Evolutionary conservation across 148 eudicot genomes (phyloP).

Genomic region (Rheum nobile): DNA sequence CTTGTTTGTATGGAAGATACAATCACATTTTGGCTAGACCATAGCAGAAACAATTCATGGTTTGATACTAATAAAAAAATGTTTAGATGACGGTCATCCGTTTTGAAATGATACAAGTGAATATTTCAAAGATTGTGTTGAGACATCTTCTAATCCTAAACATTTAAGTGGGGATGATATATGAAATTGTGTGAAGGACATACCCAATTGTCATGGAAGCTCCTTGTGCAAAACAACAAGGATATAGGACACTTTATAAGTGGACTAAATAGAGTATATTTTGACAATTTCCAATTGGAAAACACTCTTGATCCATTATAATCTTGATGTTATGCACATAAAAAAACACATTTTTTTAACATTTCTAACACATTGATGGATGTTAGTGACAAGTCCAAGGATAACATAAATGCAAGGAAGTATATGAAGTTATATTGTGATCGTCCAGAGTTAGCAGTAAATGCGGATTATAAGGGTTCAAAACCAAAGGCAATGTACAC

Average conservation of each 20-base stretch:
- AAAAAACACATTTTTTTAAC: constrained; percentile 9
- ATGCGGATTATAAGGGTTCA: not conserved
- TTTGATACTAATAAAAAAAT: not conserved
- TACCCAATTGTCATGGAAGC: too few relatives aligned
- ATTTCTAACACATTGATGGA: constrained; percentile 7
- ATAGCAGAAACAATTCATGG: constrained; percentile 2
- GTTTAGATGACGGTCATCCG: not conserved
- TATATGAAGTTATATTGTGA: too few relatives aligned
- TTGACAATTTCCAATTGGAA: constrained; percentile 5
- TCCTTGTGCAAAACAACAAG: too few relatives aligned
- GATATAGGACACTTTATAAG: not conserved
- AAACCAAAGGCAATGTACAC: constrained; percentile 9
- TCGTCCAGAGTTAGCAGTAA: not conserved
- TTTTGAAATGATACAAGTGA: not conserved
- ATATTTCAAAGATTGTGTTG: not conserved
- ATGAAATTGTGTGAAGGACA: too few relatives aligned
- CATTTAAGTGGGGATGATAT: too few relatives aligned
- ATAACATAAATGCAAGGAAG: too few relatives aligned
- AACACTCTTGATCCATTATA: not conserved
- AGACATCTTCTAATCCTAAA: too few relatives aligned
- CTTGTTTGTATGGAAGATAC: not conserved
- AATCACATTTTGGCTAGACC: not conserved
- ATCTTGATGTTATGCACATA: not conserved
- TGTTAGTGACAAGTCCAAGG: not conserved
- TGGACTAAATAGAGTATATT: constrained; percentile 6